phyloP scores from a whole-genome alignment of 192 early-diverging fungal species.

The Pilaira anomala region DNA sequence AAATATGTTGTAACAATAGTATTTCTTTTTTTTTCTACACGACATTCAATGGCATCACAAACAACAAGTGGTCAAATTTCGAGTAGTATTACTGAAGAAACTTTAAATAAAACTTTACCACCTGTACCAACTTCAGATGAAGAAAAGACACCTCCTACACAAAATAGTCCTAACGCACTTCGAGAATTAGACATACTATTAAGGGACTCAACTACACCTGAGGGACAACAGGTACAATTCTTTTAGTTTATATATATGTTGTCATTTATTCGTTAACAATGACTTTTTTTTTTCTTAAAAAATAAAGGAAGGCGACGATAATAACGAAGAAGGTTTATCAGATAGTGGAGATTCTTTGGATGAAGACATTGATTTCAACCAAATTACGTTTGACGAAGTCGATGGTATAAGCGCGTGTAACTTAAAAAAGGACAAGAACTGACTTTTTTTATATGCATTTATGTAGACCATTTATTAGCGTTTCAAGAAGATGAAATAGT shows the following conservation, averaged over 20 bases:
- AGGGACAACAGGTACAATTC: not conserved
- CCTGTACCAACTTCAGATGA: conserved; percentile 7
- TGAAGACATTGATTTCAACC: conserved; percentile 36
- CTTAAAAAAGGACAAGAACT: not conserved
- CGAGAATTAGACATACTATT: conserved; percentile 4
- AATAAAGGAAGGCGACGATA: not conserved
- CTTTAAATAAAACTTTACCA: conserved; percentile 1
- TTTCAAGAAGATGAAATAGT: conserved; percentile 87
- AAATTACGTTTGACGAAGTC: conserved; percentile 56
- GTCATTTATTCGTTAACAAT: not conserved
- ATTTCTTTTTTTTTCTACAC: no score
- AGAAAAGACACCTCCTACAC: not conserved
- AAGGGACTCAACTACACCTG: conserved; percentile 3
- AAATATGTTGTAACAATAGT: no score
- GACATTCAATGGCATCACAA: no score
- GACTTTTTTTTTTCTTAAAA: no score
- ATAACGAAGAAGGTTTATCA: not conserved
- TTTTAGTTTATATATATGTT: not conserved
- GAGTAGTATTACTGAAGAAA: no score
- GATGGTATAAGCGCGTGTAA: conserved; percentile 38
- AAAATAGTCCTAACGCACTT: conserved; percentile 6
- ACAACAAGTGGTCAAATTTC: no score
- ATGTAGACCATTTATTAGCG: conserved; percentile 63
- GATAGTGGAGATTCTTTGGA: conserved; percentile 11
- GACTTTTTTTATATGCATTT: not conserved